A percentile compares a stretch with the other conserved stretches of the same genome.
phyloP scores from a whole-genome alignment of 129 eudicot species.

The Calendula officinalis region DNA sequence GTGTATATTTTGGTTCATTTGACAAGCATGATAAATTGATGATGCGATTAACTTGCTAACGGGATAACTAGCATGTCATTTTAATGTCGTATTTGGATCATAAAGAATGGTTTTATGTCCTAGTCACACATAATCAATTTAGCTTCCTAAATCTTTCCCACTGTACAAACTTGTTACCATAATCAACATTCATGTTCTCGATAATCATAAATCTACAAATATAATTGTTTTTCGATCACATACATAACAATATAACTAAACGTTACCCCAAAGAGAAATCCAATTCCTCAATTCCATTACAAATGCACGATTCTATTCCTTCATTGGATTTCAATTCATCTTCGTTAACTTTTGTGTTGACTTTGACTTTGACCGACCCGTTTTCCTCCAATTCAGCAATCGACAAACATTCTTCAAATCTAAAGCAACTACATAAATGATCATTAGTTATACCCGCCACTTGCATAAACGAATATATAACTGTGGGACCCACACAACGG shows the following conservation, averaged over 20 bases:
- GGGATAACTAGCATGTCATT: too few species aligned
- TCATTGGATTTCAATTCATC: constrained; percentile 24
- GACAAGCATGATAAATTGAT: too few species aligned
- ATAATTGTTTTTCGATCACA: constrained; percentile 24
- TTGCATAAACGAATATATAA: constrained; percentile 73
- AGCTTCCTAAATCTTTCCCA: constrained; percentile 18
- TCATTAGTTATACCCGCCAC: constrained; percentile 69
- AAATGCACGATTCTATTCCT: constrained; percentile 34
- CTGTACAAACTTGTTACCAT: constrained; percentile 36
- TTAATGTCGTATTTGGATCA: too few species aligned
- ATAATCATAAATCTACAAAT: constrained; percentile 28
- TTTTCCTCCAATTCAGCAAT: constrained; percentile 34
- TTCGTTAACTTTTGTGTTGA: not conserved
- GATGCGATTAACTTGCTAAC: too few species aligned
- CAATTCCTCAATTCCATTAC: constrained; percentile 37
- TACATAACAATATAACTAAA: constrained; percentile 21
- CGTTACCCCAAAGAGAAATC: constrained; percentile 35
- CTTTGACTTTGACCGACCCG: constrained; percentile 17
- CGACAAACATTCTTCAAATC: constrained; percentile 47
- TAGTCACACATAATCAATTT: too few species aligned
- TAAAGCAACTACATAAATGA: constrained; percentile 56
- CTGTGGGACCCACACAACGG: constrained; percentile 72
- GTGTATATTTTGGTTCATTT: too few species aligned
- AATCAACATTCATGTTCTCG: constrained; percentile 25
- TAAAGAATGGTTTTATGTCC: too few species aligned